These are phyloP conservation scores for Kluyveromyces sp. DNA, from an alignment of 1,139 yeast species.

Conservation along the genomic window DNA sequence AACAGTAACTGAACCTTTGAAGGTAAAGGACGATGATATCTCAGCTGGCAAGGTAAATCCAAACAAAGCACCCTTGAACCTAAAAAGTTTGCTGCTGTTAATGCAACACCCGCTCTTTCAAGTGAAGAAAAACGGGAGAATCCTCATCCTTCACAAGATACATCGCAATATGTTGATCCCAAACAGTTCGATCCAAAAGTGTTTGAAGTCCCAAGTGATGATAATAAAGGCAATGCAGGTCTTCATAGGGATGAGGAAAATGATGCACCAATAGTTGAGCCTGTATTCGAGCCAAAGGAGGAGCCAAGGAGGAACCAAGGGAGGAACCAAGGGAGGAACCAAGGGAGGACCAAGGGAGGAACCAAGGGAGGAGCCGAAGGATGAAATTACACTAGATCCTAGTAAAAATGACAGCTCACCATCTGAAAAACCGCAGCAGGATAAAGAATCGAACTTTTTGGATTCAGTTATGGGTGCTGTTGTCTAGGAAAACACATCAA, in stretches of 20 bases:
- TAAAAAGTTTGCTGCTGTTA: neutral
- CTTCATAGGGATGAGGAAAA: neutral
- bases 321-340: too few relatives aligned
- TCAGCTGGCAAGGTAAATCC: neutral
- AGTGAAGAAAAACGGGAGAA: neutral
- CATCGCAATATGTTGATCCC: neutral
- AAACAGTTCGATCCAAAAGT: neutral
- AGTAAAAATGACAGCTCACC: neutral
- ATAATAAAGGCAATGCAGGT: too few relatives aligned
- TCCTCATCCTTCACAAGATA: neutral
- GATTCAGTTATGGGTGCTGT: conserved; percentile 2
- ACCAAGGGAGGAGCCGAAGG: neutral
- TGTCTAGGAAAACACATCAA: neutral
- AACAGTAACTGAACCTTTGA: neutral
- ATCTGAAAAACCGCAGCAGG: neutral
- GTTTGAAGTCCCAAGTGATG: neutral
- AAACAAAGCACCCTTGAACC: neutral
- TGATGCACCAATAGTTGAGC: neutral
- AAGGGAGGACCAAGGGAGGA: too few relatives aligned
- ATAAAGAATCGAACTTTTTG: neutral
- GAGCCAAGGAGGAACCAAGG: too few relatives aligned
- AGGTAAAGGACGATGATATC: neutral
- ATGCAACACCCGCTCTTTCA: neutral
- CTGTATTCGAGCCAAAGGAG: too few relatives aligned
- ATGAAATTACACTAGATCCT: neutral